phyloP scores from a whole-genome alignment of 176 grass and related monocot genomes.

The Zea luxurians region DNA sequence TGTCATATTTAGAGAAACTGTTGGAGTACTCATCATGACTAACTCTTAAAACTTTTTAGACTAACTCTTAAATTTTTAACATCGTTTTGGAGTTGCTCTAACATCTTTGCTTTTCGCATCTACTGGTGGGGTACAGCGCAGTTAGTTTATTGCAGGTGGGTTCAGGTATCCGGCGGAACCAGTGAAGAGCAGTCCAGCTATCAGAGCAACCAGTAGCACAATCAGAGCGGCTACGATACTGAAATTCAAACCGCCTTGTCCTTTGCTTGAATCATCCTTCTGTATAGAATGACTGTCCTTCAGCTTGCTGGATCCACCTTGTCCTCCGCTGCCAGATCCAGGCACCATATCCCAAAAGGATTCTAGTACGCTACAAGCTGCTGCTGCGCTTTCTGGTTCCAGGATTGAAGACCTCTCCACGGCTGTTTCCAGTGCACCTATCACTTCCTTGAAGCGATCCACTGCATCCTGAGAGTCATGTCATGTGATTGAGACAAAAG shows the following conservation, averaged over 20 bases:
- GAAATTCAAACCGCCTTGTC: constrained; percentile 29
- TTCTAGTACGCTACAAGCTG: constrained; percentile 30
- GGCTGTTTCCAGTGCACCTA: constrained; percentile 53
- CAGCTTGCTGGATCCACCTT: neutral
- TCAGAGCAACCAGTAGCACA: constrained; percentile 52
- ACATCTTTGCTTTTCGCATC: neutral
- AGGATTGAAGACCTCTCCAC: constrained; percentile 44
- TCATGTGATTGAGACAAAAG: neutral
- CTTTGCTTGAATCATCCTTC: neutral
- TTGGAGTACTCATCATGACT: too few relatives aligned
- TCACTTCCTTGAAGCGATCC: constrained; percentile 83
- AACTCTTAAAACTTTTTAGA: too few relatives aligned
- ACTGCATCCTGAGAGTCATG: constrained; percentile 54
- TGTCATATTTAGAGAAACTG: too few relatives aligned
- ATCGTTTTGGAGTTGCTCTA: too few relatives aligned
- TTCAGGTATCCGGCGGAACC: constrained; percentile 26
- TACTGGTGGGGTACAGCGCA: neutral
- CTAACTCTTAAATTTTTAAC: too few relatives aligned
- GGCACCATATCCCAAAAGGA: constrained; percentile 74
- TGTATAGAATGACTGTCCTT: constrained; percentile 26
- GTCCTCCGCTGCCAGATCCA: constrained; percentile 13
- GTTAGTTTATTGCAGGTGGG: neutral
- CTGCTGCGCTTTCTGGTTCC: constrained; percentile 55
- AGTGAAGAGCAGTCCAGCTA: constrained; percentile 45
- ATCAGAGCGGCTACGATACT: constrained; percentile 46